Base-by-base conservation (phyloP, 257 asterid genomes). In the Fraxinus excelsior region DNA sequence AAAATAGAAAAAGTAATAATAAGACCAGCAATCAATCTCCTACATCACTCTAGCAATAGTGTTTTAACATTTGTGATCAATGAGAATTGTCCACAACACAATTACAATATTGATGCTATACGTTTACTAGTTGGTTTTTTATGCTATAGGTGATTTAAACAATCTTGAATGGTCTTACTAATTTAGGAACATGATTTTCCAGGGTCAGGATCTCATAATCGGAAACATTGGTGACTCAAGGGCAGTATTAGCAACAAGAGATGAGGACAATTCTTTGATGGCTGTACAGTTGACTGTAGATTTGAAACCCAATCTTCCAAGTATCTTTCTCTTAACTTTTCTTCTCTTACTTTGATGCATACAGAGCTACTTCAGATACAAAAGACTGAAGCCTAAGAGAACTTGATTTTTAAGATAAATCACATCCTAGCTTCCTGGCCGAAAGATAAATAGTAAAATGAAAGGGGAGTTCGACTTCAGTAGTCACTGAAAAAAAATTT, bases 241-340 rank as follows among this genome's bases (percentile, higher is more conserved):
- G 83, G 99, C 98, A 16, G 92, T 96, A 49, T 80, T 96, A 86
- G 99, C 96, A 67, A 91, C 98, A 37, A 87, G 95, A 74, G 94
- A 91, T 73, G 85, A 82, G 70, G 97, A 89, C 76, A 84, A 90
- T 84, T 81, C 85, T 67, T 88, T 96, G 90, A 81, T 60, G 76
- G 94, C 99, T 75, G 86, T 90, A 67, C 99, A 96, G 85, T 79
- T 96, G 89, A 96, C 99, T 5, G 95, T 93, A n/a, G 99, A 96
- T 86, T 86, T 96, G 91, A 96, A 96, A 75, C 99, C 99, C 71
- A 96, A 96, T 91, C 98, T 96, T 87, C 99, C 99, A 85, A 87
- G 99, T 93, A 91, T 37, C 25, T 66, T 60, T 74, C 83, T 80
- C 74, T 74, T 71, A 31, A 58, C 35, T 10, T 49, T 69, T 64